Percentiles rank a stretch among this genome's conserved stretches.
These are phyloP conservation scores for Orychophragmus violaceus DNA, from an alignment of 345 rosid genomes.

Conservation along the genomic window DNA sequence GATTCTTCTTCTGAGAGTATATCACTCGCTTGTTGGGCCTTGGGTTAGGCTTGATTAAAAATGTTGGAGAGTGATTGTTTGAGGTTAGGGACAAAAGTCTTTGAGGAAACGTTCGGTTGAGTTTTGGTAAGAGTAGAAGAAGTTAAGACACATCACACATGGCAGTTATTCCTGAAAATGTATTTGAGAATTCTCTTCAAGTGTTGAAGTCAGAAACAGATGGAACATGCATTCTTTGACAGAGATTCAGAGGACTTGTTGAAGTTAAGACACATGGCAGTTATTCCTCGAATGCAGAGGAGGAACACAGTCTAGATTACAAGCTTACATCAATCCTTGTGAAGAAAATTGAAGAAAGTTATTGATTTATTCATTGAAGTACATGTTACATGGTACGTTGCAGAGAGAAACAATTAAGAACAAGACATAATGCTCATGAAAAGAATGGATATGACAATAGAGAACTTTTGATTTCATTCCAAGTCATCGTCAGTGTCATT, in stretches of 20 bases:
- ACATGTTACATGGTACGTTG: neutral
- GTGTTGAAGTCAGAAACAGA: no score
- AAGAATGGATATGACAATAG: neutral
- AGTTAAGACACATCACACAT: no score
- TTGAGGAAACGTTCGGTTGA: constrained; percentile 29
- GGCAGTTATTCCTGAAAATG: no score
- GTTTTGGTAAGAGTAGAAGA: constrained; percentile 35
- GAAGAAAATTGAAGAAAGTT: neutral
- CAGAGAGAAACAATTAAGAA: neutral
- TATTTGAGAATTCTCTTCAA: no score
- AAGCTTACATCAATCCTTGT: neutral
- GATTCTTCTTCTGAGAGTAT: constrained; percentile 39
- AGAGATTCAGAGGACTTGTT: no score
- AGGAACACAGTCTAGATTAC: neutral
- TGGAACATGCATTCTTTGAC: no score
- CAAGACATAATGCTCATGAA: neutral
- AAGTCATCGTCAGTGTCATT: neutral
- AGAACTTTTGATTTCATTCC: neutral
- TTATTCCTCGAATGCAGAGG: neutral
- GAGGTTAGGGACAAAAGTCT: constrained; percentile 34
- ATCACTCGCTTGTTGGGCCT: constrained; percentile 10
- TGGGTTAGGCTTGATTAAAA: constrained; percentile 4
- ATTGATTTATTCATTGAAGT: neutral
- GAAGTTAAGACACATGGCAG: no score
- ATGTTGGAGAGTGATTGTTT: constrained; percentile 38